Evolutionary conservation across 768 basidiomycete species (phyloP).

Genomic region (Hemileccinum impolitum): DNA sequence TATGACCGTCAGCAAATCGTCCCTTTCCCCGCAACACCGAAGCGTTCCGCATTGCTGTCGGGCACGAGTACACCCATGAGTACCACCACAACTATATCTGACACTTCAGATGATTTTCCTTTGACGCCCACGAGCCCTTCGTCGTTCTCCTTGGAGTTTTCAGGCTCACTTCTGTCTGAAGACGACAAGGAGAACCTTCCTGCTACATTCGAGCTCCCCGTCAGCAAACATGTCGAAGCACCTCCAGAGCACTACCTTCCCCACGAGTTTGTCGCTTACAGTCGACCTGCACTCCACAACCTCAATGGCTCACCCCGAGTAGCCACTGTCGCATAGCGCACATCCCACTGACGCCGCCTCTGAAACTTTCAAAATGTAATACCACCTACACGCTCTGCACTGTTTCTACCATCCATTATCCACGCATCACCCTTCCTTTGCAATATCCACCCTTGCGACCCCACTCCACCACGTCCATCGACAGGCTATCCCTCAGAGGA

Average conservation of each 20-base stretch:
- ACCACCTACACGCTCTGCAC: conserved; percentile 61
- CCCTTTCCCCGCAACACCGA: conserved; percentile 63
- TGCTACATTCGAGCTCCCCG: conserved; percentile 64
- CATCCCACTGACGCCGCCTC: conserved; percentile 43
- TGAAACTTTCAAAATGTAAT: conserved; percentile 74
- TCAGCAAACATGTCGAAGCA: conserved; percentile 68
- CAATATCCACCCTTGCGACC: conserved; percentile 50
- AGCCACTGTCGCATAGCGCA: conserved; percentile 55
- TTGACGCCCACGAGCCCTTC: conserved; percentile 74
- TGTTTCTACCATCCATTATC: conserved; percentile 62
- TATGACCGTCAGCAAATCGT: conserved; percentile 49
- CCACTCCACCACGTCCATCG: conserved; percentile 47
- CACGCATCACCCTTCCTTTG: conserved; percentile 61
- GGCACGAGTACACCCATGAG: conserved; percentile 72
- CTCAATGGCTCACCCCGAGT: conserved; percentile 62
- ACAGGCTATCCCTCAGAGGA: conserved; percentile 41
- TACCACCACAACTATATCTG: conserved; percentile 67
- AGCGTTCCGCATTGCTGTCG: conserved; percentile 38
- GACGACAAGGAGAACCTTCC: conserved; percentile 82
- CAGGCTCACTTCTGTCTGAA: conserved; percentile 58
- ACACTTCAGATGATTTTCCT: conserved; percentile 81
- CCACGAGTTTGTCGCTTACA: conserved; percentile 76
- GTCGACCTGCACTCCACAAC: conserved; percentile 74
- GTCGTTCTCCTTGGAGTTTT: conserved; percentile 43
- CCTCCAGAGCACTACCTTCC: conserved; percentile 76